Evolutionary conservation across 2,329 filamentous ascomycete species (phyloP).

Genomic region (Fusarium sp.): DNA sequence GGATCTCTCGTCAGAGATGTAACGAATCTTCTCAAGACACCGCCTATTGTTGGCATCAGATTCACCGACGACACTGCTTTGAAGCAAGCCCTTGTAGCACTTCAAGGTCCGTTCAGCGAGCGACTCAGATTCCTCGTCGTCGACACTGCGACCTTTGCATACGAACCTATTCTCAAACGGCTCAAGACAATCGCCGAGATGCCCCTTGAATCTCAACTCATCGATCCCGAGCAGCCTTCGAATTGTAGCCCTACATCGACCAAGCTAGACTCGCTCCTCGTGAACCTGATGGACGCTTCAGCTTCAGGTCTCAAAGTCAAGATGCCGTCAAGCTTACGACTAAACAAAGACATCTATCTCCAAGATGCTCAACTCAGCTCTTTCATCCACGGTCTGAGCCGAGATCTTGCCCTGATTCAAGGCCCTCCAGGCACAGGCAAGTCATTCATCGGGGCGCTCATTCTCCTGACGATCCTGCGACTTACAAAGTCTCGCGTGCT

Average conservation of each 20-base stretch:
- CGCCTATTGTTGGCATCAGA: conserved; percentile 62
- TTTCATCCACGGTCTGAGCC: conserved; percentile 63
- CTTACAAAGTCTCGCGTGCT: conserved; percentile 64
- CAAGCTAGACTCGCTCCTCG: conserved; percentile 9
- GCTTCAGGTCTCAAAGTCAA: neutral
- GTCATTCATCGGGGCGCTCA: conserved; percentile 75
- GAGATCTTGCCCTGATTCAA: conserved; percentile 71
- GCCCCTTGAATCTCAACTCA: conserved; percentile 64
- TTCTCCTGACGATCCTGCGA: conserved; percentile 66
- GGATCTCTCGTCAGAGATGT: conserved; percentile 65
- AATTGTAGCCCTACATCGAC: conserved; percentile 18
- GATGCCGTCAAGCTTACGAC: conserved; percentile 22
- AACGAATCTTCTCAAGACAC: conserved; percentile 54
- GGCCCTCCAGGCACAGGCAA: conserved; percentile 83
- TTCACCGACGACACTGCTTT: conserved; percentile 61
- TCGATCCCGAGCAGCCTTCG: conserved; percentile 48
- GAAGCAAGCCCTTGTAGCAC: conserved; percentile 56
- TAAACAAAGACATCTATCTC: conserved; percentile 45
- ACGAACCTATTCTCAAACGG: conserved; percentile 71
- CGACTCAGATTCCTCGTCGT: conserved; percentile 65
- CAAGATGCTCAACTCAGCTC: conserved; percentile 64
- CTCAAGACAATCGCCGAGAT: conserved; percentile 67
- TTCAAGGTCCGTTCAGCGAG: conserved; percentile 47
- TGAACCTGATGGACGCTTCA: neutral
- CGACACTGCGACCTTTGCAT: conserved; percentile 74